Evolutionary conservation across 345 rosid species (phyloP).

Genomic region (Aethionema arabicum): DNA sequence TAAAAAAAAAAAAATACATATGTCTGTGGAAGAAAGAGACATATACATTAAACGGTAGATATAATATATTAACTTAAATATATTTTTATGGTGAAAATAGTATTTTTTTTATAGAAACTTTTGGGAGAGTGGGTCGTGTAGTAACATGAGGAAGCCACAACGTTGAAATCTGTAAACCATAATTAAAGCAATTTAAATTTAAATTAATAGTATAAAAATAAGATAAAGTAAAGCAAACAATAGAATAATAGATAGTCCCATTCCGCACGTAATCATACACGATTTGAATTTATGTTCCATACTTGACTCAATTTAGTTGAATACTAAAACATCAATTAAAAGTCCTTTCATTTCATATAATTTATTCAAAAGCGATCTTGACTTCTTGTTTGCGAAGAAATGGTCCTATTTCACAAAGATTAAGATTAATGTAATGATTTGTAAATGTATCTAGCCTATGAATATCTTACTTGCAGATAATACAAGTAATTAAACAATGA

Average conservation of each 20-base stretch:
- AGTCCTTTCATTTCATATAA: slow-evolving; percentile 6
- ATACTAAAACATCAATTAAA: slow-evolving; percentile 2
- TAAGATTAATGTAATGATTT: neutral
- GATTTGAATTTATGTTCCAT: slow-evolving; percentile 34
- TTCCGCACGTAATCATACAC: slow-evolving; percentile 38
- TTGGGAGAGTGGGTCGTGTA: slow-evolving; percentile 42
- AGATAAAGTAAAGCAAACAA: slow-evolving; percentile 12
- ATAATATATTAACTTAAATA: neutral
- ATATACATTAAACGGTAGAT: slow-evolving; percentile 14
- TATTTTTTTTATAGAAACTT: slow-evolving; percentile 20
- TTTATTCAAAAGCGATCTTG: slow-evolving; percentile 17
- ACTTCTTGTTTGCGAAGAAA: neutral
- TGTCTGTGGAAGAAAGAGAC: slow-evolving; percentile 6
- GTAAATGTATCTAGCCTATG: no score
- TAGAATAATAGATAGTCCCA: slow-evolving; percentile 36
- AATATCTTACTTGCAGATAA: no score
- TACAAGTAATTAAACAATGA: no score
- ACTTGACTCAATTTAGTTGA: slow-evolving; percentile 18
- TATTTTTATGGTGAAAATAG: slow-evolving; percentile 16
- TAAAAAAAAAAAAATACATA: no score
- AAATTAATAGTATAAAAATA: slow-evolving; percentile 16
- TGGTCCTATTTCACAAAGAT: neutral
- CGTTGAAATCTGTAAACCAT: slow-evolving; percentile 38
- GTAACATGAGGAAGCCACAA: slow-evolving; percentile 43
- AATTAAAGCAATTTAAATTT: slow-evolving; percentile 31